These are phyloP conservation scores for Neocallimastix lanati DNA, from an alignment of 192 early-diverging fungal genomes.

Conservation along the genomic window DNA sequence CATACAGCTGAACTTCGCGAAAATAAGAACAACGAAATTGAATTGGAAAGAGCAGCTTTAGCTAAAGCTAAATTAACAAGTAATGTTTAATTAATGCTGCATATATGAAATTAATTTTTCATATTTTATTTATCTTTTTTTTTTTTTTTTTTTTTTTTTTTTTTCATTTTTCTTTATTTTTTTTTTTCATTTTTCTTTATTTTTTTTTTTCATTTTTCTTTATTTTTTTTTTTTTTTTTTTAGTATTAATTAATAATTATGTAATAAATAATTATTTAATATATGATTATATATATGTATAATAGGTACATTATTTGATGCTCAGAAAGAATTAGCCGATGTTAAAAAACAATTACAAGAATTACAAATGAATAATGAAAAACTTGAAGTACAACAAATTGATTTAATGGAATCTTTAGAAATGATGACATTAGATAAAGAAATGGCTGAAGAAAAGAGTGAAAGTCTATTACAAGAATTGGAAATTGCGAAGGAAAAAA, in stretches of 20 bases:
- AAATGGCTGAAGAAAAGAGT: constrained; percentile 74
- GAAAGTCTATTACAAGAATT: constrained; percentile 60
- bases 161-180: too few species aligned
- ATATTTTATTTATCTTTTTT: too few species aligned
- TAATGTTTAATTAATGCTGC: not conserved
- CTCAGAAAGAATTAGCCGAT: constrained; percentile 55
- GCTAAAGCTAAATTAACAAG: not conserved
- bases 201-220: too few species aligned
- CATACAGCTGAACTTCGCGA: not conserved
- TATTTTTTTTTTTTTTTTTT: too few species aligned
- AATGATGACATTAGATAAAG: constrained; percentile 72
- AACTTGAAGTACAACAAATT: constrained; percentile 41
- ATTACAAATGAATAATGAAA: constrained; percentile 34
- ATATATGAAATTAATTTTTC: too few species aligned
- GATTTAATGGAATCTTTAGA: constrained; percentile 66
- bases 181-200: too few species aligned
- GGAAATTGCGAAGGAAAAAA: constrained; percentile 49
- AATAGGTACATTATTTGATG: constrained; percentile 36
- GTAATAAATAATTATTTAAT: too few species aligned
- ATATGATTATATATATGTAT: too few species aligned
- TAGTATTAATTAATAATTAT: too few species aligned
- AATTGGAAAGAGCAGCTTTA: not conserved
- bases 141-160: too few species aligned
- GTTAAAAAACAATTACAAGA: constrained; percentile 36
- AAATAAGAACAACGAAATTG: not conserved